phyloP scores from a whole-genome alignment of 1,139 yeast genomes.

The Chernovozyma aurita region DNA sequence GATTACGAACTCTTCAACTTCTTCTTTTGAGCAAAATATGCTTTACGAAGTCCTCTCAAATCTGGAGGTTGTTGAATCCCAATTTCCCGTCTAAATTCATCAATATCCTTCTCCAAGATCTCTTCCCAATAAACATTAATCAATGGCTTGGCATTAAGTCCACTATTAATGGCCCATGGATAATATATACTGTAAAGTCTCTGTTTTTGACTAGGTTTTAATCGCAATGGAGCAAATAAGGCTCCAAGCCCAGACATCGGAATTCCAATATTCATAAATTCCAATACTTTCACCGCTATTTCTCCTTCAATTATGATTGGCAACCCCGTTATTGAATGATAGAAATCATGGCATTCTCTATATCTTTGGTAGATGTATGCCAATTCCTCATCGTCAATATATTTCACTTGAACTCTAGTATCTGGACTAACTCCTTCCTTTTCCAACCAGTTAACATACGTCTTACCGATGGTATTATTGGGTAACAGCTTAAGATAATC shows the following conservation, averaged over 20 bases:
- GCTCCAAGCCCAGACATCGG: constrained; percentile 97
- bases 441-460: constrained; percentile 77
- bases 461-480: constrained; percentile 69
- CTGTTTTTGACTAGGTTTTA: constrained; percentile 52
- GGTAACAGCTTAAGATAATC: constrained; percentile 60
- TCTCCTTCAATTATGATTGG: constrained; percentile 96
- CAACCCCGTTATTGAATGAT: constrained; percentile 85
- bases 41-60: constrained; percentile 58
- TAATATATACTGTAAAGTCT: constrained; percentile 60
- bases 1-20: too few relatives aligned
- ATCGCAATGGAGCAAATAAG: constrained; percentile 71
- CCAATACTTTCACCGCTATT: constrained; percentile 87
- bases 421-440: constrained; percentile 92
- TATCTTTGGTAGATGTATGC: constrained; percentile 91
- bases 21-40: constrained; percentile 31
- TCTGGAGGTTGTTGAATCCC: constrained; percentile 76
- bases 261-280: constrained; percentile 85
- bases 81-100: constrained; percentile 66
- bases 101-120: constrained; percentile 64
- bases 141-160: constrained; percentile 68
- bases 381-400: constrained; percentile 83
- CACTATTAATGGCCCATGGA: constrained; percentile 86
- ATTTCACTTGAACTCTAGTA: constrained; percentile 82
- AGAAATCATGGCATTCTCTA: constrained; percentile 95
- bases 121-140: constrained; percentile 95